Evolutionary conservation across 305 asterid genomes (phyloP), one percentile per base, ranked within the genome.

Genomic region (Rubia peregrina): DNA sequence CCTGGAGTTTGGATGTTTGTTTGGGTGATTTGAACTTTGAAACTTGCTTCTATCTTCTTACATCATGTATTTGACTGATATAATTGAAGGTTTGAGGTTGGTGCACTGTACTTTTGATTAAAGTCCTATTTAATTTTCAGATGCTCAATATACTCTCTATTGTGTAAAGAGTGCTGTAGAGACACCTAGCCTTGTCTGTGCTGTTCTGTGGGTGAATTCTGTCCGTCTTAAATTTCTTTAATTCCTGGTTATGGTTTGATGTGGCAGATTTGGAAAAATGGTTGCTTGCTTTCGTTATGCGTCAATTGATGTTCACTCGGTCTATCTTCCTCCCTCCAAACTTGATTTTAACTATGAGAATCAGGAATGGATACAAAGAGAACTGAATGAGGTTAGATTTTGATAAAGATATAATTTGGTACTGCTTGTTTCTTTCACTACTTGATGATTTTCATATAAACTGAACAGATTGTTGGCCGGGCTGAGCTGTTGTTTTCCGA

Each of bases 251-350:
- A 55, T 78, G 74, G 26, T 71, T 75, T 76, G 67, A 16, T n/a
- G 17, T 61, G 83, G 83, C 88, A 94, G 99, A 77, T 91, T 85
- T 41, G 99, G 98, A 48, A 86, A 87, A 75, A 91, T 88, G 96
- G 98, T 94, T 79, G 99, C 99, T 81, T 94, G 99, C 87, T 94
- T 94, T 77, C 92, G 96, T 68, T 94, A 94, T 80, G 98, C 97
- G 30, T 87, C 98, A 17, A 94, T 94, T 77, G 93, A 91, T 82
- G 98, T 94, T 81, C 90, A 89, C 71, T 88, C 98, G n/a, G 98
- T 94, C 72, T 88, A 77, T 72, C 90, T 94, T 74, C 97, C 98
- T 79, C 97, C 97, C 21, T 24, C 89, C 61, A 85, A 86, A 78
- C 95, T 94, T 83, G 96, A 84, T 75, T 91, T 91, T 84, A 88